Evolutionary conservation across 495 filamentous ascomycete species (phyloP).

Genomic region (Astrothelium macrocarpum): DNA sequence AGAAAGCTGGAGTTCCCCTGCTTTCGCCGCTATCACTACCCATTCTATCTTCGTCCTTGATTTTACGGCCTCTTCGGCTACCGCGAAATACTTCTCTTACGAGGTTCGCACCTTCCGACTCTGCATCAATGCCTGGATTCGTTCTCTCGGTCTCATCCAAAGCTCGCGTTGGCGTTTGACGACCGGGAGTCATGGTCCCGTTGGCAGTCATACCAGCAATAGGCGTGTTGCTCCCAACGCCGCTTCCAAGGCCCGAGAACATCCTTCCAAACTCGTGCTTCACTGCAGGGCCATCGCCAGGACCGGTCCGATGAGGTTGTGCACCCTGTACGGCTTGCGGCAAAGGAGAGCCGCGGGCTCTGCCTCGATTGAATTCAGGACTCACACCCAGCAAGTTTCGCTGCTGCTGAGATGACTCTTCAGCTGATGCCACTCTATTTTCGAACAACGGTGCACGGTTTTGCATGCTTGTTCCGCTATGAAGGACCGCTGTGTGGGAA

Average conservation of each 20-base stretch:
- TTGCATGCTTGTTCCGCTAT: slow-evolving; percentile 1
- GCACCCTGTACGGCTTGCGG: slow-evolving; percentile 90
- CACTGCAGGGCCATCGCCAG: slow-evolving; percentile 73
- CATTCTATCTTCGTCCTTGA: slow-evolving; percentile 46
- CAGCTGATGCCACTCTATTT: slow-evolving; percentile 5
- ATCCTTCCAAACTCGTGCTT: slow-evolving; percentile 88
- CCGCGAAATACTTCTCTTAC: slow-evolving; percentile 42
- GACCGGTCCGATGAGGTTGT: slow-evolving; percentile 64
- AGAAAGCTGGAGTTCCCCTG: slow-evolving; percentile 41
- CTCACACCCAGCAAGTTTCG: slow-evolving; percentile 40
- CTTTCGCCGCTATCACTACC: slow-evolving; percentile 50
- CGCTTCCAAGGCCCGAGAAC: slow-evolving; percentile 84
- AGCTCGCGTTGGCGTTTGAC: slow-evolving; percentile 38
- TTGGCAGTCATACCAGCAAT: slow-evolving; percentile 39
- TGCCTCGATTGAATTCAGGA: slow-evolving; percentile 53
- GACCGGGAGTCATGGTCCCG: slow-evolving; percentile 47
- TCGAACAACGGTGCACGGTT: slow-evolving; percentile 6
- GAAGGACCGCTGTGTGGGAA: background rate
- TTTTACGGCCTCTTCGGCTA: slow-evolving; percentile 46
- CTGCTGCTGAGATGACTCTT: background rate
- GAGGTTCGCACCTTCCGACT: background rate
- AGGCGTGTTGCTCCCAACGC: slow-evolving; percentile 56
- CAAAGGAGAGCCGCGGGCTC: slow-evolving; percentile 60
- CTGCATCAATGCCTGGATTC: background rate
- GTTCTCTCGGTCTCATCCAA: slow-evolving; percentile 12